Conservation (phyloP, 106 monocot species). For the Alisma plantagoaquatica region DNA sequence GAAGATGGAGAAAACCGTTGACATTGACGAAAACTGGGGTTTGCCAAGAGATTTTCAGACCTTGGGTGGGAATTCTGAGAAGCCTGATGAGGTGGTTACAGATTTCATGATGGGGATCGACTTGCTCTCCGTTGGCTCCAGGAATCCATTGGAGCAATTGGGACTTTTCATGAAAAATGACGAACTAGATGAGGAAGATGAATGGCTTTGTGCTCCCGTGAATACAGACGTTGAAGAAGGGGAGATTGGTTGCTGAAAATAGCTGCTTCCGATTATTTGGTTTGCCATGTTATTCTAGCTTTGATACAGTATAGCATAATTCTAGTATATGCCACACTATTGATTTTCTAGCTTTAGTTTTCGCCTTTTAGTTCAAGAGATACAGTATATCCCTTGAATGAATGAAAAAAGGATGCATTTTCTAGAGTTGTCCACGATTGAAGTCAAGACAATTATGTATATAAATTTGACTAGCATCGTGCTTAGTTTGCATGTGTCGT, state of each 20-base stretch:
- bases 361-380: too few relatives aligned
- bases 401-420: too few relatives aligned
- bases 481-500: too few relatives aligned
- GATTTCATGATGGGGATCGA: slow-evolving; percentile 20
- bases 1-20: slow-evolving; percentile 61
- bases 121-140: slow-evolving; percentile 2
- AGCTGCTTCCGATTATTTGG: too few relatives aligned
- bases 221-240: slow-evolving; percentile 24
- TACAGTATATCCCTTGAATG: too few relatives aligned
- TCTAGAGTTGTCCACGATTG: too few relatives aligned
- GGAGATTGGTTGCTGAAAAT: slow-evolving; percentile 28
- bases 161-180: slow-evolving; percentile 53
- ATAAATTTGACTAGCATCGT: too few relatives aligned
- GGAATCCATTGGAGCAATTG: slow-evolving; percentile 31
- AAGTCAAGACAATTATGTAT: too few relatives aligned
- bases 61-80: slow-evolving; percentile 4
- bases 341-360: too few relatives aligned
- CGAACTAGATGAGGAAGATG: slow-evolving; percentile 29
- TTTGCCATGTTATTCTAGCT: too few relatives aligned
- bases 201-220: slow-evolving; percentile 2
- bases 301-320: too few relatives aligned
- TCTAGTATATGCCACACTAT: too few relatives aligned
- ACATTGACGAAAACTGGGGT: slow-evolving; percentile 37
- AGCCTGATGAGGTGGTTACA: slow-evolving; percentile 4
- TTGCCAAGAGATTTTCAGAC: slow-evolving; percentile 29